Percentiles rank a stretch among this genome's conserved stretches.
Conservation (phyloP, 73 alveolate species). For the Durusdinium trenchii region DNA sequence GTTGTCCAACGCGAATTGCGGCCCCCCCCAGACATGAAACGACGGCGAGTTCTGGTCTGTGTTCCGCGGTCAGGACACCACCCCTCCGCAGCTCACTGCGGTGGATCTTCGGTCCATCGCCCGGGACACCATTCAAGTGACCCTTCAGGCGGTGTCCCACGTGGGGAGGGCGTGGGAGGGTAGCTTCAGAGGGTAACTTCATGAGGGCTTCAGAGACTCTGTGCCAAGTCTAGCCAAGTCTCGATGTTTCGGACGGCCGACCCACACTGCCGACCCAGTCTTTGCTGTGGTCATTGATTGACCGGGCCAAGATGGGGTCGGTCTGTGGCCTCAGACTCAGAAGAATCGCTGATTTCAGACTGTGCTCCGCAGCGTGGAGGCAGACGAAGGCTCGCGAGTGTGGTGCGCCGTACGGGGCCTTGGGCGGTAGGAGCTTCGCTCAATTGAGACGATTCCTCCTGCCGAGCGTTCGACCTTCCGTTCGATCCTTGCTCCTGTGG, state of each 20-base stretch:
- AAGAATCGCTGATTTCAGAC: neutral
- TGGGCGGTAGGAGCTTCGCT: neutral
- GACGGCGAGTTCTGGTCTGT: neutral
- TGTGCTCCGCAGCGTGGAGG: constrained; percentile 8
- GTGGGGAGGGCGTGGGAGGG: neutral
- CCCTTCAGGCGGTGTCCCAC: constrained; percentile 18
- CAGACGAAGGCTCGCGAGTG: constrained; percentile 57
- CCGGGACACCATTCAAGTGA: constrained; percentile 18
- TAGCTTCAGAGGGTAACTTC: neutral
- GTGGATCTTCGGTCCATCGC: constrained; percentile 68
- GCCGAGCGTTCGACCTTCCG: too few species aligned
- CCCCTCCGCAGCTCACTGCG: constrained; percentile 42
- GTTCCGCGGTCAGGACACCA: constrained; percentile 37
- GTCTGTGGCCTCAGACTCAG: too few species aligned
- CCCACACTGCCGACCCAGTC: too few species aligned
- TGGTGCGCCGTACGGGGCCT: constrained; percentile 66
- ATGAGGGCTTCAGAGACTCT: neutral
- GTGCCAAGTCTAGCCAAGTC: too few species aligned
- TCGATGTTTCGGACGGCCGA: too few species aligned
- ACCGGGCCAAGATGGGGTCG: too few species aligned
- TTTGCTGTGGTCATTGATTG: too few species aligned
- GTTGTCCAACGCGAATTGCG: too few species aligned
- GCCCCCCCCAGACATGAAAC: too few species aligned
- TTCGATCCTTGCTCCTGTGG: too few species aligned
- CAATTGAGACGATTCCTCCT: too few species aligned